Conservation (phyloP, 805 yeast genomes). For the Saccharomycopsis olivae region DNA sequence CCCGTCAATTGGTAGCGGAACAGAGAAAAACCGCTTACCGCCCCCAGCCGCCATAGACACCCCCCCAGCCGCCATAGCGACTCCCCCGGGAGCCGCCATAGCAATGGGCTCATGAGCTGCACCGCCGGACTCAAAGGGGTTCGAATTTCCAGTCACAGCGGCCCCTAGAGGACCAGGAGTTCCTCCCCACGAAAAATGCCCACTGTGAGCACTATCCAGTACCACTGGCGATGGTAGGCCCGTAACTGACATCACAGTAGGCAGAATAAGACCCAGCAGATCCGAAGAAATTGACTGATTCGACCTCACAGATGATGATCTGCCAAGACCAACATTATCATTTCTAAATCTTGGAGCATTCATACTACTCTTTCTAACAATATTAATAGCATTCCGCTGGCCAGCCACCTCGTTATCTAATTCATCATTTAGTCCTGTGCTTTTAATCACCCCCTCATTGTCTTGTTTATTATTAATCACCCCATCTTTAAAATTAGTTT, state of each 20-base stretch:
- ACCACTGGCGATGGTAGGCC: constrained; percentile 2
- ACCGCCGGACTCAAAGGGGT: neutral
- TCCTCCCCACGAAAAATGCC: neutral
- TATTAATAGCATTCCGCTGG: no score
- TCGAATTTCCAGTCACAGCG: neutral
- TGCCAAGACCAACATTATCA: no score
- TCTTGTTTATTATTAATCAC: no score
- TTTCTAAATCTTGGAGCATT: no score
- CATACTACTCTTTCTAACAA: no score
- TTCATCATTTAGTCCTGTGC: no score
- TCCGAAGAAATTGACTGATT: neutral
- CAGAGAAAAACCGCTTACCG: constrained; percentile 9
- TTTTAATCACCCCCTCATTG: no score
- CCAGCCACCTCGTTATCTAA: no score
- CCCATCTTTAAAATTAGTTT: no score
- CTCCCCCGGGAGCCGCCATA: neutral
- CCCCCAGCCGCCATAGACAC: no score
- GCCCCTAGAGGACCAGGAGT: neutral
- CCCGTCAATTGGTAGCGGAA: constrained; percentile 16
- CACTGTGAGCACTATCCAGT: neutral
- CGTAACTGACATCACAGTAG: neutral
- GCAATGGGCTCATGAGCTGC: neutral
- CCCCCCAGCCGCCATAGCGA: no score
- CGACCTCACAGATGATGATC: neutral
- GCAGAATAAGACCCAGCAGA: neutral